Evolutionary conservation across 805 yeast species (phyloP).

Genomic region (Hanseniaspora lachancei): DNA sequence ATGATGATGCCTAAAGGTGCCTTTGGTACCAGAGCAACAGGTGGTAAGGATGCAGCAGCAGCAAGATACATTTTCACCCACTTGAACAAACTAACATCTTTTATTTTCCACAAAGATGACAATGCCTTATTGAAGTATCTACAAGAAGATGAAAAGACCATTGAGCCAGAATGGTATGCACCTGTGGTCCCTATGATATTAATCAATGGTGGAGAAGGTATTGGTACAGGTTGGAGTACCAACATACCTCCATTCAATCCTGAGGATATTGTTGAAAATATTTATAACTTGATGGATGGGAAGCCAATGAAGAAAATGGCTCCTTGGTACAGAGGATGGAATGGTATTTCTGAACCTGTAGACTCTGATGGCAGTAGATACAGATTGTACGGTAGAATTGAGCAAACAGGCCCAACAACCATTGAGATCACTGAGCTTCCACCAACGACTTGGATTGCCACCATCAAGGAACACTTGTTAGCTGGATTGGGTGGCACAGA

Average conservation of each 20-base stretch:
- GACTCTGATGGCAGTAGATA: constrained; percentile 52
- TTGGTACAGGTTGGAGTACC: constrained; percentile 98
- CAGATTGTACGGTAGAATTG: constrained; percentile 66
- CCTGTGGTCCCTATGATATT: constrained; percentile 92
- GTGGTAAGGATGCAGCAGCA: constrained; percentile 98
- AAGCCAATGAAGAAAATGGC: constrained; percentile 58
- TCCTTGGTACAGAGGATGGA: constrained; percentile 97
- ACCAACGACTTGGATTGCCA: constrained; percentile 81
- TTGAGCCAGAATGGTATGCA: constrained; percentile 90
- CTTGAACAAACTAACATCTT: constrained; percentile 59
- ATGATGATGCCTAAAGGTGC: constrained; percentile 82
- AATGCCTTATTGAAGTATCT: constrained; percentile 63
- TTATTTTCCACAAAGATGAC: constrained; percentile 67
- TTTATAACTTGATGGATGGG: constrained; percentile 58
- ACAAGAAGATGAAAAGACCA: constrained; percentile 85
- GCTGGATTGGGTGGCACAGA: constrained; percentile 66
- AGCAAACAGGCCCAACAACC: constrained; percentile 64
- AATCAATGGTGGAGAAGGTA: constrained; percentile 94
- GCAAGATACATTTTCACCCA: constrained; percentile 92
- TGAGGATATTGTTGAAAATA: constrained; percentile 58
- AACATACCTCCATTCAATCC: constrained; percentile 87
- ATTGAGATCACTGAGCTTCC: constrained; percentile 88
- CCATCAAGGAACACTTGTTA: constrained; percentile 71
- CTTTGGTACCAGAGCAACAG: constrained; percentile 89
- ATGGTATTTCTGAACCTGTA: constrained; percentile 57